phyloP scores from a whole-genome alignment of 2,329 filamentous ascomycete genomes.

The Colletotrichum sp. region DNA sequence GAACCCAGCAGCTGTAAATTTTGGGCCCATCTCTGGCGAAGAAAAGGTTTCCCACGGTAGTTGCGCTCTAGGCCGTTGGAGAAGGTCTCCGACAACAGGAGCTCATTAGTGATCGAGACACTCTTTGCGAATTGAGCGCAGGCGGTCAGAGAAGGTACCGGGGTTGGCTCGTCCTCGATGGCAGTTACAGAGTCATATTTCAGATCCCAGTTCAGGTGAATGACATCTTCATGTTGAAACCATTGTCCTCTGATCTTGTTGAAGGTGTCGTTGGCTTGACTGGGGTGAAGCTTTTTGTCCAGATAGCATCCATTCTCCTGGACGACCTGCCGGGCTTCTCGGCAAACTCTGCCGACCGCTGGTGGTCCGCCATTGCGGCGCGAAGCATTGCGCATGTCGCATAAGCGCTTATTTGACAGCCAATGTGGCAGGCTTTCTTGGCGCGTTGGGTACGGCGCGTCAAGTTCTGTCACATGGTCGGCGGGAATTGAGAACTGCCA shows the following conservation, averaged over 20 bases:
- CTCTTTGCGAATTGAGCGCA: background rate
- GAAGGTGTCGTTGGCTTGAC: background rate
- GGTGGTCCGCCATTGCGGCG: background rate
- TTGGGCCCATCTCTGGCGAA: background rate
- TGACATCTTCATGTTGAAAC: background rate
- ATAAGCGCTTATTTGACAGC: background rate
- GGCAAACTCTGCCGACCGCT: background rate
- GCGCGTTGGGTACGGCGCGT: background rate
- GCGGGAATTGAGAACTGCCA: background rate
- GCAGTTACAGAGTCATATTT: background rate
- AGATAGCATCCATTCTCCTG: background rate
- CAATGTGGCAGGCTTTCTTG: rapidly evolving
- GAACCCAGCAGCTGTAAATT: background rate
- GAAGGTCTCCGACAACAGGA: background rate
- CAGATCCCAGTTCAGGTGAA: background rate
- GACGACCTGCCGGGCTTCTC: background rate
- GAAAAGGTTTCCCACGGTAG: background rate
- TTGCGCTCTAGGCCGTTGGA: background rate
- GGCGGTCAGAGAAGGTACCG: background rate
- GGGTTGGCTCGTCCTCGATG: background rate
- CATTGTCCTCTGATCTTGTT: background rate
- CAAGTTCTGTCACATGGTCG: background rate
- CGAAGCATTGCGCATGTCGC: background rate
- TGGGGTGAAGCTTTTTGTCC: background rate
- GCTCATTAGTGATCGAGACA: background rate